Evolutionary conservation across 495 filamentous ascomycete genomes (phyloP).

Genomic region (Aspergillus affinis): DNA sequence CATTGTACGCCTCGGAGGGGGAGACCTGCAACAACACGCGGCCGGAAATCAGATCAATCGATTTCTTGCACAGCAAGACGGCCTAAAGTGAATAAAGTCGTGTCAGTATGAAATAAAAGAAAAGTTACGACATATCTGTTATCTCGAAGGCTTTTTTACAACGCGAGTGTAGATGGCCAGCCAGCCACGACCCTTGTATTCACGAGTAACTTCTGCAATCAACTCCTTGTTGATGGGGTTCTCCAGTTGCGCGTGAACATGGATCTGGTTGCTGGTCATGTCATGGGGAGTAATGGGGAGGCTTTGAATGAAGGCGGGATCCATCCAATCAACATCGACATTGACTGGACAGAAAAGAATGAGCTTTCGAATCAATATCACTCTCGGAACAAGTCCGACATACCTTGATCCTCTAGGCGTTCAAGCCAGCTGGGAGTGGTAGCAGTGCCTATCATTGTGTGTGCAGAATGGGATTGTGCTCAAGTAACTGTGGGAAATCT

Average conservation of each 20-base stretch:
- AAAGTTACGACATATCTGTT: neutral
- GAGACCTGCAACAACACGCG: slow-evolving; percentile 40
- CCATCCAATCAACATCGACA: slow-evolving; percentile 46
- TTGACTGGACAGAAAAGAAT: slow-evolving; percentile 30
- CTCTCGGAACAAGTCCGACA: neutral
- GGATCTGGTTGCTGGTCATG: slow-evolving; percentile 46
- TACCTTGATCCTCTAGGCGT: slow-evolving; percentile 12
- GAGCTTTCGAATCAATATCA: neutral
- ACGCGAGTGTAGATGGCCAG: slow-evolving; percentile 40
- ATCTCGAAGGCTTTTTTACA: slow-evolving; percentile 14
- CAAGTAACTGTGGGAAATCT: no score
- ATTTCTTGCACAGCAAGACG: slow-evolving; percentile 41
- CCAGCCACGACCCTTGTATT: slow-evolving; percentile 42
- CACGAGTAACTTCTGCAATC: slow-evolving; percentile 30
- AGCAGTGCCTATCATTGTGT: no score
- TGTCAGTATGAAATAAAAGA: slow-evolving; percentile 6
- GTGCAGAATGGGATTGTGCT: no score
- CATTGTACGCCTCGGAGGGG: slow-evolving; percentile 37
- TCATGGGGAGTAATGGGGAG: slow-evolving; percentile 38
- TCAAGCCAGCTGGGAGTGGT: slow-evolving; percentile 9
- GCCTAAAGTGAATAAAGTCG: slow-evolving; percentile 7
- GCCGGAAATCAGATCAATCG: slow-evolving; percentile 39
- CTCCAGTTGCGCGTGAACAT: slow-evolving; percentile 38
- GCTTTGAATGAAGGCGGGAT: slow-evolving; percentile 34
- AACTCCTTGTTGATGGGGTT: slow-evolving; percentile 36